Base-by-base conservation (phyloP, 257 asterid genomes). In the Nicotiana attenuata region DNA sequence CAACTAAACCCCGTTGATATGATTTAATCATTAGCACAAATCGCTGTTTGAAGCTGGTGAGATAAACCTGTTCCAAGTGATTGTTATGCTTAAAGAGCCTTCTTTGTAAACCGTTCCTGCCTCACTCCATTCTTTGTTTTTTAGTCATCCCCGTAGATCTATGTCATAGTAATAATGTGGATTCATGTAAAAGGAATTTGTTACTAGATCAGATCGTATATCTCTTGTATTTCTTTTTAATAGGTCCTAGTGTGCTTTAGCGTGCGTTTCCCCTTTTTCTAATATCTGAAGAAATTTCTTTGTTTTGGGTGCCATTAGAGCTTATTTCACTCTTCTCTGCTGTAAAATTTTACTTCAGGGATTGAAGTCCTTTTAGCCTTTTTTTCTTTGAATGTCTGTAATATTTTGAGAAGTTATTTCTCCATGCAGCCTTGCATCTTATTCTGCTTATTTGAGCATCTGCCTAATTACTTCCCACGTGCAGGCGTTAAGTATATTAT, bases 401-500 rank as follows among this genome's bases (percentile, higher is more conserved):
- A 65, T 29, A 28, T 76, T 57, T 33, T 28, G 26, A 76, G 41
- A 28, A 76, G 53, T 7, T 20, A 2, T 67, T 67, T 29, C 68
- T 52, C 53, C 24, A 10, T 9, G 57, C 22, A 78, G 31, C 68
- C 14, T 75, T 28, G 35, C 78, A 15, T 77, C 71, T 82, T 28
- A 53, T 63, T 57, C 57, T 15, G 38, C 78, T 56, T 80, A 71
- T 65, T 76, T 65, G 26, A 45, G 65, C 53, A 82, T 71, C 81
- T 77, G 76, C 77, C 81, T 63, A 41, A 56, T 60, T 33, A 68
- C 26, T 83, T 78, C 77, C 78, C 85, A 31, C 64, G 52, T 89
- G 91, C 92, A 96, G 99, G 98, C 91, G 33, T 50, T 93, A 78
- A 89, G 93, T 83, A 76, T 96, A 80, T 76, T 96, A 80, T 78